These are phyloP conservation scores for Paramecium octaurelia DNA, from an alignment of 73 alveolate species.

Conservation along the genomic window DNA sequence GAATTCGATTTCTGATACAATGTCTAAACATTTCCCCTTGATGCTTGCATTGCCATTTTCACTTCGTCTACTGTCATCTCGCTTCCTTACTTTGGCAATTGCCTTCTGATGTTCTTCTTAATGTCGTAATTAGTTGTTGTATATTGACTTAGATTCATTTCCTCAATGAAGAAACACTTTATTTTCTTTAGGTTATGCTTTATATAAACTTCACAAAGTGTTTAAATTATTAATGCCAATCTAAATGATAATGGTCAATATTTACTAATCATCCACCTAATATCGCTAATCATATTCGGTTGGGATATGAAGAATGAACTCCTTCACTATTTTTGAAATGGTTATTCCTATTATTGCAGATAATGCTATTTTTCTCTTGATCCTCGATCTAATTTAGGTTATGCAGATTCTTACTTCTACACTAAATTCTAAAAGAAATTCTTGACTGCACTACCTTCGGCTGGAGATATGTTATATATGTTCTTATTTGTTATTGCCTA, in stretches of 20 bases:
- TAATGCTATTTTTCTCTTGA: conserved; percentile 53
- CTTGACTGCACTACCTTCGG: neutral
- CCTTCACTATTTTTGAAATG: conserved; percentile 21
- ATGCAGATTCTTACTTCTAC: neutral
- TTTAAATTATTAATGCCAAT: conserved; percentile 15
- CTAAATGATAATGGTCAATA: neutral
- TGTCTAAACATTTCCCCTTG: neutral
- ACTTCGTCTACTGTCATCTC: conserved; percentile 50
- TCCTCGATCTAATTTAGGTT: conserved; percentile 20
- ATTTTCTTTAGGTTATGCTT: conserved; percentile 46
- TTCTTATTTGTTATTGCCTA: conserved; percentile 53
- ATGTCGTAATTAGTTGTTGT: neutral
- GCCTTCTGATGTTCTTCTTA: conserved; percentile 45
- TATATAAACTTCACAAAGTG: conserved; percentile 43
- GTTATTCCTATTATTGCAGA: conserved; percentile 26
- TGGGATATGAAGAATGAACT: conserved; percentile 57
- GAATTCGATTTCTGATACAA: neutral
- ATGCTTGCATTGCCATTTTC: neutral
- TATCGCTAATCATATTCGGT: conserved; percentile 51
- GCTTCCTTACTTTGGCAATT: neutral
- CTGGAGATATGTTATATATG: conserved; percentile 60
- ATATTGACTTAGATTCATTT: neutral
- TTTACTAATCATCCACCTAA: conserved; percentile 53
- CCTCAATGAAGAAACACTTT: conserved; percentile 34
- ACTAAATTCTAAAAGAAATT: conserved; percentile 50